Evolutionary conservation across 805 yeast genomes (phyloP), one percentile per base, ranked within the genome.

Genomic region (Yamadazyma paraphyllophila): DNA sequence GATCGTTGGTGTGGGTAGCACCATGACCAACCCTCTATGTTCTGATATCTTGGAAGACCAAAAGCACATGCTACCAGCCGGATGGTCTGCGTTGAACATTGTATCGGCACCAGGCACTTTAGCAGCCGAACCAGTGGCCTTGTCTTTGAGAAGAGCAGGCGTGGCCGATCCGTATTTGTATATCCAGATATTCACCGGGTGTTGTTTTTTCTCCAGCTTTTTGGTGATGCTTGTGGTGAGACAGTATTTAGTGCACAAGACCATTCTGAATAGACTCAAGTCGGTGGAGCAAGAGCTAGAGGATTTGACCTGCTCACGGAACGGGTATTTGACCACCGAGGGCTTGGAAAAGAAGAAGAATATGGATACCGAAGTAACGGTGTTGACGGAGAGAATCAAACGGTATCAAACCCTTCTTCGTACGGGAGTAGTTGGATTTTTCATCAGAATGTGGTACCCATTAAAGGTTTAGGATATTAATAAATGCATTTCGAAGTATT

Each of bases 111-210:
- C 60, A 2, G 58, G 68, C 26, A 59, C 74, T 4, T 58, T 81
- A 17, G 70, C 74, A 1, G 67, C 80, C 3, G 87, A 81, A 60
- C 71, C 78, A 7, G 73, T 81, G 41, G 85, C 81, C 0, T 73
- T 81, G 46, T 70, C 79, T 2, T 57, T 81, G 39, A 67, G 69
- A 24, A 39, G 42, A 14, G 13, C 43, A 5, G 15, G 41, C 7
- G 29, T 46, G 24, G 12, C 44, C 4, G 49, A 53, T n/a, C 86
- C 88, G 2, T 83, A 76, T 52, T 61, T 77, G 30, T 74, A 82
- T 51, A 72, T 85, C 1, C 88, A 83, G 55, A 68, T 82, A 1
- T 82, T 81, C 57, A 74, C 81, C 4, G 88, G 86, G 2, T 55
- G 71, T 14, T 60, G 76, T 38, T 76, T 74, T 50, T 56, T 74